phyloP scores from a whole-genome alignment of 1,284 basidiomycete species.

The Tetrapyrgos nigripes region DNA sequence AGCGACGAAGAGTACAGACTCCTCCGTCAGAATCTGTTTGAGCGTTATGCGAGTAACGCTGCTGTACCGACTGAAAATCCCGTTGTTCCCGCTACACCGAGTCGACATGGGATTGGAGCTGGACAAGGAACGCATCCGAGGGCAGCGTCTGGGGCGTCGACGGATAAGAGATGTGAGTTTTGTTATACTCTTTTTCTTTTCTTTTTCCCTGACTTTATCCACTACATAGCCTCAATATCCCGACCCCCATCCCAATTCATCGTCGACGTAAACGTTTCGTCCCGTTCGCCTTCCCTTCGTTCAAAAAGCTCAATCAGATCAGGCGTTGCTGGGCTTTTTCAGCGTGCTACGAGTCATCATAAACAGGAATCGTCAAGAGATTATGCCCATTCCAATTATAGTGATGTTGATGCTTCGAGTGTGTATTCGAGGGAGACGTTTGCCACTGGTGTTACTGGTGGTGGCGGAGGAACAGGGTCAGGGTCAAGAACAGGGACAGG shows the following conservation, averaged over 20 bases:
- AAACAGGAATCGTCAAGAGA: conserved; percentile 50
- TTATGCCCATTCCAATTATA: too few species aligned
- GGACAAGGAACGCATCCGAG: conserved; percentile 32
- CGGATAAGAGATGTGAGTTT: conserved; percentile 39
- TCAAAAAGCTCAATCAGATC: conserved; percentile 69
- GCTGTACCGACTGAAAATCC: conserved; percentile 64
- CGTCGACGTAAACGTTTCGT: conserved; percentile 40
- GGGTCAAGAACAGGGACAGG: too few species aligned
- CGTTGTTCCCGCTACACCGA: conserved; percentile 57
- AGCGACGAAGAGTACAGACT: conserved; percentile 83
- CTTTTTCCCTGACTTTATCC: conserved; percentile 22
- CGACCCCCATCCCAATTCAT: conserved; percentile 59
- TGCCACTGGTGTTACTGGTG: conserved; percentile 29
- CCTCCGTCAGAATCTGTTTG: conserved; percentile 77
- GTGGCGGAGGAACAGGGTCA: conserved; percentile 31
- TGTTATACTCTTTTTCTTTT: conserved; percentile 10
- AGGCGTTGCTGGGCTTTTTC: conserved; percentile 63
- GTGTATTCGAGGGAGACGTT: conserved; percentile 55
- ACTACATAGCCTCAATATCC: conserved; percentile 29
- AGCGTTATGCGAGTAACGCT: conserved; percentile 66
- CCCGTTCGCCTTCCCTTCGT: conserved; percentile 60
- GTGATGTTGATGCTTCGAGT: conserved; percentile 62
- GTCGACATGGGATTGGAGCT: conserved; percentile 34
- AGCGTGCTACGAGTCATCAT: conserved; percentile 58
- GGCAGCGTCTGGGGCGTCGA: too few species aligned